Evolutionary conservation across 2,329 filamentous ascomycete species (phyloP), one percentile per base, ranked within the genome.

Genomic region (Botryotinia narcissicola): DNA sequence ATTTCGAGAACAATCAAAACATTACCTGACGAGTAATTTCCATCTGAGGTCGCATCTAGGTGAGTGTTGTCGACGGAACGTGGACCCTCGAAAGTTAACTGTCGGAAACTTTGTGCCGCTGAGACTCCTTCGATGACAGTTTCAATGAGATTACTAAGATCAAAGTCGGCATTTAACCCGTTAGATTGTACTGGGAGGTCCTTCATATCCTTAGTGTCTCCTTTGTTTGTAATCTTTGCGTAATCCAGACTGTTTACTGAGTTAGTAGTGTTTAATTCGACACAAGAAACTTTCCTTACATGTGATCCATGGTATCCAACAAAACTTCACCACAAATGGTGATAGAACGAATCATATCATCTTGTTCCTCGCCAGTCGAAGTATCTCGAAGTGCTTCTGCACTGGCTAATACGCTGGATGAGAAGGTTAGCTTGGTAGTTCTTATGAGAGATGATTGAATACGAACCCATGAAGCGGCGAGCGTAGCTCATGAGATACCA

Each of bases 401-500:
- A 57, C 82, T 87, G 0, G 87, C 84, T 0, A 90, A 80, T 40
- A 90, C 85, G 29, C 51, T 54, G 0, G 12, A 16, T n/a, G 51
- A 14, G 51, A 6, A 29, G 51, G 4, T 54, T 16, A 54, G 51
- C 14, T 54, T 29, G 2, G 51, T 7, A 6, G 14, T 8, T 54
- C n/a, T 18, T 18, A 29, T 16, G 1, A 9, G 6, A 29, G 6
- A 54, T 3, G 7, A 29, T 9, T 14, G 6, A 54, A n/a, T 5
- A 54, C 51, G 14, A 29, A 54, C 2, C 88, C 89, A 67, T 91
- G 88, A 0, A 91, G 81, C 0, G 89, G 89, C 3, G 86, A 88
- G 7, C 89, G 83, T 16, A 91, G 80, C 78, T 91, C 89, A 76
- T 91, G 89, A 18, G 86, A 89, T 6, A 91, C 84, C 0, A 86